These are phyloP conservation scores for Globisporangium abappressorium DNA, from an alignment of 352 stramenopile species.

Conservation along the genomic window DNA sequence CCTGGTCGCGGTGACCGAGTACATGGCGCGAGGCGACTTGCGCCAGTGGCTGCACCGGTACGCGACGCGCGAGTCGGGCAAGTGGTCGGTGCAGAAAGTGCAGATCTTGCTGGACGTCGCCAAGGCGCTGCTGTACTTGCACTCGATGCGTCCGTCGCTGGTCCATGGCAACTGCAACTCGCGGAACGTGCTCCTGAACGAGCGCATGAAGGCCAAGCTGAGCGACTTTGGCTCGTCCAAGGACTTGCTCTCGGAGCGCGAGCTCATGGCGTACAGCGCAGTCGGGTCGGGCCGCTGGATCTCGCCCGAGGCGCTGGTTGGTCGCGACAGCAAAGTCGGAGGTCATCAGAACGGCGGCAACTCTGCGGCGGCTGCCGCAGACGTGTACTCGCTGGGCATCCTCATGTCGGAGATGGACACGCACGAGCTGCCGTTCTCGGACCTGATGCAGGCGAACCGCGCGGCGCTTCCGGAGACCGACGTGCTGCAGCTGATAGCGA, in stretches of 20 bases:
- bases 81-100: constrained; percentile 52
- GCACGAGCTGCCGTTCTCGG: constrained; percentile 65
- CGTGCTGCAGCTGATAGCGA: constrained; percentile 66
- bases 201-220: constrained; percentile 59
- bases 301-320: constrained; percentile 61
- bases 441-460: constrained; percentile 61
- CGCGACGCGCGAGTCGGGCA: constrained; percentile 30
- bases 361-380: constrained; percentile 41
- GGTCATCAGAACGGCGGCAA: constrained; percentile 13
- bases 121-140: constrained; percentile 65
- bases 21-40: constrained; percentile 66
- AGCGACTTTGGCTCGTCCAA: constrained; percentile 62
- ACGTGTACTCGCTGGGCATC: constrained; percentile 72
- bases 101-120: constrained; percentile 62
- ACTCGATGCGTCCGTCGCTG: constrained; percentile 54
- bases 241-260: constrained; percentile 52
- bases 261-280: constrained; percentile 60
- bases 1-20: constrained; percentile 68
- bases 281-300: constrained; percentile 72
- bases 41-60: constrained; percentile 67
- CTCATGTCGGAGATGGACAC: constrained; percentile 71
- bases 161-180: constrained; percentile 70
- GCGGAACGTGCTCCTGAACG: constrained; percentile 55
- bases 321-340: constrained; percentile 30
- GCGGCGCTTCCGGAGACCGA: constrained; percentile 54